Evolutionary conservation across 768 basidiomycete species (phyloP).

Genomic region (Tricholoma matsutake): DNA sequence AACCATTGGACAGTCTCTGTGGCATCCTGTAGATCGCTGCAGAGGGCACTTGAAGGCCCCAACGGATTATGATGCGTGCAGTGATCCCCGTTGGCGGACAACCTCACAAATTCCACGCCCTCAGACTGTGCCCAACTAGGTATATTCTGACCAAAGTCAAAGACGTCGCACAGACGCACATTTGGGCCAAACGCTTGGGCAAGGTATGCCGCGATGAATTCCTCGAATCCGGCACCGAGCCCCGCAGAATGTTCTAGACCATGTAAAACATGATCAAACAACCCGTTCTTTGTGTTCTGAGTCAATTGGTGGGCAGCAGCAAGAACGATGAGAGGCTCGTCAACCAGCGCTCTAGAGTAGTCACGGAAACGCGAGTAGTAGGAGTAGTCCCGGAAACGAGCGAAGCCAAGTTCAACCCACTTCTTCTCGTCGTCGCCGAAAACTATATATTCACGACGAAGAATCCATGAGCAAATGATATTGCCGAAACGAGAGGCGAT

Average conservation of each 20-base stretch:
- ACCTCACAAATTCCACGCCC: neutral
- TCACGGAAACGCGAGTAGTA: too few relatives aligned
- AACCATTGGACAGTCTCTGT: neutral
- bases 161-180: neutral
- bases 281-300: neutral
- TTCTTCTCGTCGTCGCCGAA: neutral
- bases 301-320: neutral
- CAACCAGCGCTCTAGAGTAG: too few relatives aligned
- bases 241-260: neutral
- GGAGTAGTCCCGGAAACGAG: too few relatives aligned
- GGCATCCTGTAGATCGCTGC: neutral
- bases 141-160: neutral
- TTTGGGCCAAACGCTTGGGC: neutral
- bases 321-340: neutral
- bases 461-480: neutral
- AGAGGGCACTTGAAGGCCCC: neutral
- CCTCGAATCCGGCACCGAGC: neutral
- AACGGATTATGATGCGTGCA: neutral
- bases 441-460: neutral
- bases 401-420: neutral
- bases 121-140: neutral
- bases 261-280: neutral
- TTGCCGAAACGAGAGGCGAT: neutral
- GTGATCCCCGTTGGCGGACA: neutral
- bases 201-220: neutral